Evolutionary conservation across 768 basidiomycete species (phyloP), one percentile per base, ranked within the genome.

Genomic region (Agaricus bisporus): DNA sequence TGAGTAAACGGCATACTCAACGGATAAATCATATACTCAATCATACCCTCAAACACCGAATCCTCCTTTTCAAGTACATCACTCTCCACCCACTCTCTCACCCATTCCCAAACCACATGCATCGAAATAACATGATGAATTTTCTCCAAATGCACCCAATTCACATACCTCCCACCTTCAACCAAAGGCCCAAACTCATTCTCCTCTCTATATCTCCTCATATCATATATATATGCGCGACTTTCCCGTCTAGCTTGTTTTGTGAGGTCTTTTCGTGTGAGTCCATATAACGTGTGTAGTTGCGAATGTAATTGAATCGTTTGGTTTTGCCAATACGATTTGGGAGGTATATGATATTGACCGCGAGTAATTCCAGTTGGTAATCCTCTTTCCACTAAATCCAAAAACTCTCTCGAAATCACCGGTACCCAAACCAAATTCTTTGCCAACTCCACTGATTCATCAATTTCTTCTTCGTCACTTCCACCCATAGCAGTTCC

Each of bases 61-160:
- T 29, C 54, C n/a, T 44, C 36, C 64, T 67, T 26, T 62, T 63
- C 41, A 69, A 37, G 39, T 9, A 49, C 17, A 7, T 37, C 44
- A 20, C 12, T 26, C 20, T 37, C 44, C 29, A 47, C 26, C 37
- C 37, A 41, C 37, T 17, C 43, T 14, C 47, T 35, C 26, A 59
- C 46, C n/a, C 17, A 25, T 44, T 77, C 76, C 49, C 49, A 51
- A 9, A 79, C 64, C 20, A 83, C 54, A 56, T 83, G 73, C 73
- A 78, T 74, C 5, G 75, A 76, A 28, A 87, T 67, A 41, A 75
- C 70, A 60, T 83, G 81, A 44, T 80, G 81, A 18, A 86, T 64
- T 48, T 71, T 76, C 59, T 70, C 71, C 29, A 86, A 41, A 63
- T 84, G 82, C 20, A 67, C 69, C 86, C 86, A 88, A 59, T 88